Conservation (phyloP, 2,329 filamentous ascomycete genomes). For the Verruconis gallopava region DNA sequence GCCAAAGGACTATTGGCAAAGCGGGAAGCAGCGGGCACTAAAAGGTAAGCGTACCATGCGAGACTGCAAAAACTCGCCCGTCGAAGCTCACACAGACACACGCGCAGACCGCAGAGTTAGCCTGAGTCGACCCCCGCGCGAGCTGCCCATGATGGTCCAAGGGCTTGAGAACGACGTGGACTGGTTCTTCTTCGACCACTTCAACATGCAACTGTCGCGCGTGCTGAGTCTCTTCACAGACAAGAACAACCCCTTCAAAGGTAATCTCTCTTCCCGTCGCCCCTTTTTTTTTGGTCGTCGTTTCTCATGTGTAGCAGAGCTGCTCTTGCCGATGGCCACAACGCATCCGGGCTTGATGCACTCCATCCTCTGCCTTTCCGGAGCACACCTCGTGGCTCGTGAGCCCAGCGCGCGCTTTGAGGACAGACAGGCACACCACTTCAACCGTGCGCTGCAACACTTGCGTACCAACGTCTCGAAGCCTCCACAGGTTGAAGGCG, state of each 20-base stretch:
- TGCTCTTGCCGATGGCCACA: slow-evolving; percentile 69
- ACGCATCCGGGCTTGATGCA: slow-evolving; percentile 78
- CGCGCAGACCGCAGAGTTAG: slow-evolving; percentile 22
- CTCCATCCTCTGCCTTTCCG: slow-evolving; percentile 71
- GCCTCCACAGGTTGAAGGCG: slow-evolving; percentile 21
- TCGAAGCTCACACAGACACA: slow-evolving; percentile 13
- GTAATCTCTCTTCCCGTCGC: neutral
- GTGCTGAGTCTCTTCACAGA: slow-evolving; percentile 74
- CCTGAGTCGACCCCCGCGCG: slow-evolving; percentile 25
- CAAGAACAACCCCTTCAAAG: slow-evolving; percentile 68
- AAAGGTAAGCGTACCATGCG: neutral
- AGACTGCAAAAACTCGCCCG: slow-evolving; percentile 1
- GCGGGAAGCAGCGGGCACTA: slow-evolving; percentile 57
- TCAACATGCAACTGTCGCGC: slow-evolving; percentile 63
- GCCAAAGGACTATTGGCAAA: slow-evolving; percentile 76
- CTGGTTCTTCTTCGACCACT: slow-evolving; percentile 70
- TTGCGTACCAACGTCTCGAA: slow-evolving; percentile 23
- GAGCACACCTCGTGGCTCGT: slow-evolving; percentile 51
- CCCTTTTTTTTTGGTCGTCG: neutral
- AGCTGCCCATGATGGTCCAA: slow-evolving; percentile 52
- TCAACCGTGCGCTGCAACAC: slow-evolving; percentile 29
- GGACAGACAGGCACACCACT: slow-evolving; percentile 42
- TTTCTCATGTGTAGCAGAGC: slow-evolving; percentile 31
- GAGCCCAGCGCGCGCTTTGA: slow-evolving; percentile 37
- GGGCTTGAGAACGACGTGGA: slow-evolving; percentile 73